These are phyloP conservation scores for Phytophthora litchii DNA, from an alignment of 352 stramenopile genomes.

Conservation along the genomic window DNA sequence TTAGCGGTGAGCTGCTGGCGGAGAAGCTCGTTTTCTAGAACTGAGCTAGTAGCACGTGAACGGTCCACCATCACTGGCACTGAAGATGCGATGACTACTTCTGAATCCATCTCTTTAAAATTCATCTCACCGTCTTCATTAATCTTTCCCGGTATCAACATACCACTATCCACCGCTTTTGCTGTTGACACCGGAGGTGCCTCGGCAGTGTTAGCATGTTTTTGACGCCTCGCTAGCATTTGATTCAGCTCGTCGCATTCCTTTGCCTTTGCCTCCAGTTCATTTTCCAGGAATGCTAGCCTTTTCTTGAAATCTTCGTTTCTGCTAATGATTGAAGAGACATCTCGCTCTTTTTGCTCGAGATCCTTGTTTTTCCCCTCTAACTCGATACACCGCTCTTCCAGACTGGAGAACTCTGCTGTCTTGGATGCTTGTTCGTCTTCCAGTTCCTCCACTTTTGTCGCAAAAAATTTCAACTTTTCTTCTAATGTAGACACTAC, in stretches of 20 bases:
- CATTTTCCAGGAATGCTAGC: conserved; percentile 52
- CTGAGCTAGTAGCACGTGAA: conserved; percentile 26
- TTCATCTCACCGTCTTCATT: conserved; percentile 22
- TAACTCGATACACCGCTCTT: conserved; percentile 63
- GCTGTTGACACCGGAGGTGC: conserved; percentile 15
- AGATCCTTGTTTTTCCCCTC: conserved; percentile 47
- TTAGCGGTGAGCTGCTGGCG: conserved; percentile 61
- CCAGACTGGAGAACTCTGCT: conserved; percentile 53
- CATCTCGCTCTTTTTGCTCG: conserved; percentile 44
- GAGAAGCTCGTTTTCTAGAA: conserved; percentile 59
- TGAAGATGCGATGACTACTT: not conserved
- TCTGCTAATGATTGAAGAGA: conserved; percentile 41
- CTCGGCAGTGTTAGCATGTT: conserved; percentile 3
- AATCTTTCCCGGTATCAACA: conserved; percentile 11
- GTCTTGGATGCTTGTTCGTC: conserved; percentile 65
- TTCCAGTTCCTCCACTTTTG: conserved; percentile 64
- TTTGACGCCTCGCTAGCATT: conserved; percentile 34
- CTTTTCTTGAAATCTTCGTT: conserved; percentile 63
- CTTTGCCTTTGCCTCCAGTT: conserved; percentile 53
- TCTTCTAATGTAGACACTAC: conserved; percentile 45
- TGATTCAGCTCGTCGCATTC: conserved; percentile 56
- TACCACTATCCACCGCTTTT: conserved; percentile 12
- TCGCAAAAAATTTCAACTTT: conserved; percentile 44
- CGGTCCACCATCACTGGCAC: conserved; percentile 2
- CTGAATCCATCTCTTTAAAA: not conserved